phyloP scores from a whole-genome alignment of 78 protist species.

The slime mould (Dictyostelium discoideum) region dicty_2.7 NC_007089.4:1484501-1485000 shows the following conservation, averaged over 20 bases:
- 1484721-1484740: slow-evolving; percentile 84
- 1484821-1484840: slow-evolving; percentile 82
- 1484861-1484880: slow-evolving; percentile 84
- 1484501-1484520: not conserved
- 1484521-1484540: no score
- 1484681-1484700: slow-evolving; percentile 36
- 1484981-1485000: slow-evolving; percentile 78
- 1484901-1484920: slow-evolving; percentile 61
- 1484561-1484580: not conserved
- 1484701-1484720: slow-evolving; percentile 80
- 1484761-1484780: slow-evolving; percentile 86
- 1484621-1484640: slow-evolving; percentile 44
- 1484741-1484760: slow-evolving; percentile 83
- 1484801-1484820: slow-evolving; percentile 39
- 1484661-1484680: not conserved
- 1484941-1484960: slow-evolving; percentile 91
- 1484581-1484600: slow-evolving; percentile 29
- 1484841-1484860: slow-evolving; percentile 84
- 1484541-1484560: not conserved
- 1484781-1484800: slow-evolving; percentile 79
- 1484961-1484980: slow-evolving; percentile 73
- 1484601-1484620: slow-evolving; percentile 77
- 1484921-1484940: slow-evolving; percentile 86
- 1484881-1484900: not conserved
- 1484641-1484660: slow-evolving; percentile 5